Percentiles rank a stretch among this genome's conserved stretches.
Evolutionary conservation across 2,329 filamentous ascomycete species (phyloP).

Genomic region (Cytospora mali): DNA sequence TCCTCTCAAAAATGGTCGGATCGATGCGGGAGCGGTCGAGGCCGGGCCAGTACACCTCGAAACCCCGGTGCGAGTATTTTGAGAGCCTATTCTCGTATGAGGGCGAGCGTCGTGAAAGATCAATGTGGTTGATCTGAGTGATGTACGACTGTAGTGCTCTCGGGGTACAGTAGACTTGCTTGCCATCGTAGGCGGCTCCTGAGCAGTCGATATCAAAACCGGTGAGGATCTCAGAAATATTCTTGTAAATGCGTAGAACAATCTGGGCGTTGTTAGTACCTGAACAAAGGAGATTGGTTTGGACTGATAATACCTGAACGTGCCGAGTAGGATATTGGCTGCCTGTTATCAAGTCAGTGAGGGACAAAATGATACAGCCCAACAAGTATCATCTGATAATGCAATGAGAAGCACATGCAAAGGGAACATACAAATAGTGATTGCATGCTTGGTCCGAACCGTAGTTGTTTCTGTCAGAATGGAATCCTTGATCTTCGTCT

Average conservation of each 20-base stretch:
- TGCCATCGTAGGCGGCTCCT: conserved; percentile 78
- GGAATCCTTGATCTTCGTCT: conserved; percentile 72
- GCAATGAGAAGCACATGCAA: not conserved
- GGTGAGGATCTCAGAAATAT: conserved; percentile 79
- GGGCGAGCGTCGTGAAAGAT: conserved; percentile 76
- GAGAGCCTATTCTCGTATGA: conserved; percentile 87
- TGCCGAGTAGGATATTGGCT: conserved; percentile 83
- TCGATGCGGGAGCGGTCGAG: conserved; percentile 77
- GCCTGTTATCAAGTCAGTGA: conserved; percentile 50
- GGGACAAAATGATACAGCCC: too few species aligned
- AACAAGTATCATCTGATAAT: too few species aligned
- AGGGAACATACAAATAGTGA: conserved; percentile 66
- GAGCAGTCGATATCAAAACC: conserved; percentile 89
- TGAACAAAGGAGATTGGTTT: not conserved
- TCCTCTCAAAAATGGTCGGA: conserved; percentile 84
- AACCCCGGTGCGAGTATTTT: conserved; percentile 82
- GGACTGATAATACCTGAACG: conserved; percentile 55
- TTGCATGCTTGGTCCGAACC: conserved; percentile 81
- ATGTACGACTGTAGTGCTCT: conserved; percentile 77
- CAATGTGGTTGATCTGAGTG: conserved; percentile 80
- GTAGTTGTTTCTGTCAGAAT: conserved; percentile 83
- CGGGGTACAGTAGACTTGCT: conserved; percentile 77
- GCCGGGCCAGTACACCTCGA: conserved; percentile 79
- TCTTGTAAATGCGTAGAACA: conserved; percentile 83
- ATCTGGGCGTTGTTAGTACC: conserved; percentile 53